Percentiles rank a stretch among this genome's conserved stretches.
Conservation (phyloP, 805 yeast species). For the Saccharomycopsis amapae region DNA sequence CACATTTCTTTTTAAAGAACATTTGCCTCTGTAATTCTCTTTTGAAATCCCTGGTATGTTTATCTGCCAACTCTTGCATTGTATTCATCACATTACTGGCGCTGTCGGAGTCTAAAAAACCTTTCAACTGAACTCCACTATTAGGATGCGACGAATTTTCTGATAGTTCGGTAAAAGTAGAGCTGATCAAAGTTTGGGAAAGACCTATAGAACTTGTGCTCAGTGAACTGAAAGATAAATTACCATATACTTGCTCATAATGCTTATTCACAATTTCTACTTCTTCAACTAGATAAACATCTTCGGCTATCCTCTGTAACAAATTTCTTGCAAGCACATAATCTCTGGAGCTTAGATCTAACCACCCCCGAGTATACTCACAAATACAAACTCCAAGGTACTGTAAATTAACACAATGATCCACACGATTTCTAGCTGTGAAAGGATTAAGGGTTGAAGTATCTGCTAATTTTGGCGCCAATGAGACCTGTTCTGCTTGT, state of each 20-base stretch:
- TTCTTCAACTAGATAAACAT: background rate
- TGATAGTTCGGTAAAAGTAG: no score
- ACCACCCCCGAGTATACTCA: slow-evolving; percentile 22
- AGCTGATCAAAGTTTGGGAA: no score
- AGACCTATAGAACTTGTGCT: no score
- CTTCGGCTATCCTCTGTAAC: slow-evolving; percentile 19
- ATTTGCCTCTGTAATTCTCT: slow-evolving; percentile 53
- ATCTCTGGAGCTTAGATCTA: slow-evolving; percentile 27
- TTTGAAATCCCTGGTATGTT: slow-evolving; percentile 22
- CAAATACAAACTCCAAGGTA: slow-evolving; percentile 22
- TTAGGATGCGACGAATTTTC: no score
- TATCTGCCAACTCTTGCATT: slow-evolving; percentile 18
- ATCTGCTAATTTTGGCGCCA: no score
- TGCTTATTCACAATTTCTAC: no score
- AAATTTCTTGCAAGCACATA: slow-evolving; percentile 25
- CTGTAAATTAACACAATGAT: slow-evolving; percentile 18
- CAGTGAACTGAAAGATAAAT: no score
- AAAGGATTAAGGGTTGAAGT: background rate
- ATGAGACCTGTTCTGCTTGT: no score
- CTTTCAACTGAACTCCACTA: no score
- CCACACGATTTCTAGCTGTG: background rate
- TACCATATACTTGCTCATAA: no score
- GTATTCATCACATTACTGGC: no score
- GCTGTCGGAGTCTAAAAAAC: no score
- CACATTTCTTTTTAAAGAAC: slow-evolving; percentile 50